Evolutionary conservation across 306 rosid genomes (phyloP).

Genomic region (Canavalia ensiformis): DNA sequence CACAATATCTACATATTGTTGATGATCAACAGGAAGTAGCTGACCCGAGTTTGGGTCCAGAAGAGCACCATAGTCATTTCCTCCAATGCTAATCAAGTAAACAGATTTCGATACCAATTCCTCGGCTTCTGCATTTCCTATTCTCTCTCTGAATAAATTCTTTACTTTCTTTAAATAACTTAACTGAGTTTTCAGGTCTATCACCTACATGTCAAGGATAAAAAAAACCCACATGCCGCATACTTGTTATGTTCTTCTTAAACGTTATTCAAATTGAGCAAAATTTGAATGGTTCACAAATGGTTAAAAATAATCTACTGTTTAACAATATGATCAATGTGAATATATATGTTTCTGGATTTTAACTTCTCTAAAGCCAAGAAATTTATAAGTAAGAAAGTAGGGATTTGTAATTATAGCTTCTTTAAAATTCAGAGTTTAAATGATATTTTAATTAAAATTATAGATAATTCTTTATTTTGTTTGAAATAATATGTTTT

Average conservation of each 20-base stretch:
- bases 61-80: slow-evolving; percentile 48
- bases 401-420: no score
- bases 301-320: no score
- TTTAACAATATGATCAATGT: no score
- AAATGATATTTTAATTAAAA: neutral
- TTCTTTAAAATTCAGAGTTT: no score
- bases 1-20: slow-evolving; percentile 52
- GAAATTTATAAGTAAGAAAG: no score
- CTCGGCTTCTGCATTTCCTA: slow-evolving; percentile 52
- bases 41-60: neutral
- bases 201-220: slow-evolving; percentile 44
- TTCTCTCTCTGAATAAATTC: slow-evolving; percentile 39
- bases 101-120: slow-evolving; percentile 57
- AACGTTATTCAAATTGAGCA: no score
- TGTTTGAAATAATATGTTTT: neutral
- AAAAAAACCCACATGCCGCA: neutral
- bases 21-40: slow-evolving; percentile 13
- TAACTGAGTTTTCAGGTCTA: slow-evolving; percentile 57
- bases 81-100: slow-evolving; percentile 56
- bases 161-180: slow-evolving; percentile 53
- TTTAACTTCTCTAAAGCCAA: no score
- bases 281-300: no score
- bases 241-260: no score
- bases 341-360: no score
- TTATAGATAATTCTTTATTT: no score